Evolutionary conservation across 73 alveolate genomes (phyloP).

Genomic region (Symbiodinium pilosum): DNA sequence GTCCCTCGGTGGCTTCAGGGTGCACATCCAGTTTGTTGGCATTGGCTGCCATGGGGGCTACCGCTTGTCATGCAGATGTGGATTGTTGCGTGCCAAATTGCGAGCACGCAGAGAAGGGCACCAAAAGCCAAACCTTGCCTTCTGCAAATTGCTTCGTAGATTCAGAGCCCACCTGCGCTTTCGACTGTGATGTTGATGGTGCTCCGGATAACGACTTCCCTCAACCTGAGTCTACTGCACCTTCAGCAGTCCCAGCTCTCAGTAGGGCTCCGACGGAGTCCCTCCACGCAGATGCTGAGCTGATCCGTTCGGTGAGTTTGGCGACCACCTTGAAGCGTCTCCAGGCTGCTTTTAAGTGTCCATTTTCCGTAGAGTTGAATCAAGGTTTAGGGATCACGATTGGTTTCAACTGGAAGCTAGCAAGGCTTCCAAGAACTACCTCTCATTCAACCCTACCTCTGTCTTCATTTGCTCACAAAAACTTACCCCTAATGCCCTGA

Average conservation of each 20-base stretch:
- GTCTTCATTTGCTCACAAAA: too few relatives aligned
- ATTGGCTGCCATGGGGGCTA: not conserved
- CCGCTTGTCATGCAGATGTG: not conserved
- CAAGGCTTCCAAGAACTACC: too few relatives aligned
- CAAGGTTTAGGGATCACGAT: too few relatives aligned
- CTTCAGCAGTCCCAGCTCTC: not conserved
- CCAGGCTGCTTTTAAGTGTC: too few relatives aligned
- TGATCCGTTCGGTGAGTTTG: constrained; percentile 2
- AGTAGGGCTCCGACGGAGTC: not conserved
- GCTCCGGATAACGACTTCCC: not conserved
- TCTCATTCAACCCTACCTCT: too few relatives aligned
- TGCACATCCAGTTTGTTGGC: not conserved
- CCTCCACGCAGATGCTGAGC: not conserved
- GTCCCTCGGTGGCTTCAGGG: not conserved
- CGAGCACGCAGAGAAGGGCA: not conserved
- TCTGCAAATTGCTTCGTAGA: not conserved
- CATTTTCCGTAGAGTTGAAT: too few relatives aligned
- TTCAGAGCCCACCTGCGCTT: not conserved
- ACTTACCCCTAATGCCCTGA: too few relatives aligned
- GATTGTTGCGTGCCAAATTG: not conserved
- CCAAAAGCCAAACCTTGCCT: not conserved
- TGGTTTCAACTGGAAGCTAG: too few relatives aligned
- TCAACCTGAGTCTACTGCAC: not conserved
- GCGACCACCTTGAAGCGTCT: not conserved
- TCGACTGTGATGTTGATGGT: not conserved